phyloP scores from a whole-genome alignment of 2,329 filamentous ascomycete species.

The Nemania sp. region DNA sequence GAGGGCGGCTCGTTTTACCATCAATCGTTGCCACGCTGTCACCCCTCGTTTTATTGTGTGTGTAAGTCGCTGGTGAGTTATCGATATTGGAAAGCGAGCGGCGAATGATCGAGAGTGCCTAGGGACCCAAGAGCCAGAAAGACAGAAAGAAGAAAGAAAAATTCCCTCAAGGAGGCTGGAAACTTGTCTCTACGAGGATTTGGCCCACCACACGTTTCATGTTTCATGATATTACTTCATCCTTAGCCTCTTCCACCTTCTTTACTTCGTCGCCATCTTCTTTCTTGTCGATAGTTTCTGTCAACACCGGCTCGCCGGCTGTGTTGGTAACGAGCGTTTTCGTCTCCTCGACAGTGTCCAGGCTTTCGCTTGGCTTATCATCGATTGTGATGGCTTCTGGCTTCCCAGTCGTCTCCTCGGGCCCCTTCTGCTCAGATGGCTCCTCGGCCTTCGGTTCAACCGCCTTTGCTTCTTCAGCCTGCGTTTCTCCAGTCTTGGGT shows the following conservation, averaged over 20 bases:
- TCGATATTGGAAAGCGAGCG: not conserved
- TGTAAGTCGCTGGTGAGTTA: not conserved
- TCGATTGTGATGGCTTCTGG: conserved; percentile 18
- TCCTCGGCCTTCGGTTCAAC: conserved; percentile 13
- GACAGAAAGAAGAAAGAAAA: not conserved
- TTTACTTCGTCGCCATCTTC: conserved; percentile 37
- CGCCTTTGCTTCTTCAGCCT: conserved; percentile 6
- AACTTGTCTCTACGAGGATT: not conserved
- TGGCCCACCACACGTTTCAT: not conserved
- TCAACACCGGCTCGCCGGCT: conserved; percentile 40
- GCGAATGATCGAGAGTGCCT: not conserved
- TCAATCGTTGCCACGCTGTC: not conserved
- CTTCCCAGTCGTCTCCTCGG: conserved; percentile 1
- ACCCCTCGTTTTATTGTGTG: too few species aligned
- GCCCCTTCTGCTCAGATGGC: not conserved
- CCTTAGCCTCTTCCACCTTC: conserved; percentile 35
- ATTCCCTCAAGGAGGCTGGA: not conserved
- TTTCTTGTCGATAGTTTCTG: conserved; percentile 40
- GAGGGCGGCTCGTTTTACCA: not conserved
- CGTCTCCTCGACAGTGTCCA: conserved; percentile 33
- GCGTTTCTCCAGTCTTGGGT: not conserved
- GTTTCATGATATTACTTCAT: conserved; percentile 35
- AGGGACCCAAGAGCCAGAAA: conserved; percentile 1
- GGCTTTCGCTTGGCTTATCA: conserved; percentile 18
- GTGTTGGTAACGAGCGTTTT: conserved; percentile 40